Base-by-base conservation (phyloP, 345 rosid genomes). In the Salix brachista region DNA sequence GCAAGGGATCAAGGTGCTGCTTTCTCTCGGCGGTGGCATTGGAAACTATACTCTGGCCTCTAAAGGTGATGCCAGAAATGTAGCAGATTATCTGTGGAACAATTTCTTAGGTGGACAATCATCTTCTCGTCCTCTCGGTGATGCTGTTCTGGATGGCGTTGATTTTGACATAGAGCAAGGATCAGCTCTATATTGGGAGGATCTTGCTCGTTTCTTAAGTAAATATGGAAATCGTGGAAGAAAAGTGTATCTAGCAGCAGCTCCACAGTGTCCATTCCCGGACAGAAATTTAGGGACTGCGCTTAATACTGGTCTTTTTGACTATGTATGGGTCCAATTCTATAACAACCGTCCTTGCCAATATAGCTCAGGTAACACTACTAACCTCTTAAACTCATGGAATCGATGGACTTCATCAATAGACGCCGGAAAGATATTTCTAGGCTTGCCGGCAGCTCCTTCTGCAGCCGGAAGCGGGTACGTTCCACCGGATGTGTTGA, bases 401-500 rank as follows among this genome's bases (percentile, higher is more conserved):
- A 72, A 78, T 4, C 79, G 36, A 30, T 84, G 86, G 86, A 72
- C 80, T 5, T 2, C 72, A 1, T 75, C 80, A 1, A 5, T 76
- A 18, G 44, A 36, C 10, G 80, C 77, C 0, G 68, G 77, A 3
- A 77, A 66, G 17, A 17, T 83, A 56, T 80, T 83, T 39, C 23
- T 80, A 28, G 86, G 86, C 48, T 67, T 83, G 52, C 86, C 86
- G n/a, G 86, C 81, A 3, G 68, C 86, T 68, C 77, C 74, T 8
- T 65, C 52, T 30, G 86, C 84, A 13, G 84, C 84, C 19, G 80
- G 84, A 41, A 80, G 84, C 17, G 86, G 86, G 41, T 84, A 78
- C 69, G 37, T 84, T 65, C 82, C 80, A 10, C 79, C 78, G 0
- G 30, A 68, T 30, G 78, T 80, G 64, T 34, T 84, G 72, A 80